Percentiles rank a stretch among this genome's conserved stretches.
These are phyloP conservation scores for Triticum dicoccoides DNA, from an alignment of 176 grass and related monocot genomes.

Conservation along the genomic window DNA sequence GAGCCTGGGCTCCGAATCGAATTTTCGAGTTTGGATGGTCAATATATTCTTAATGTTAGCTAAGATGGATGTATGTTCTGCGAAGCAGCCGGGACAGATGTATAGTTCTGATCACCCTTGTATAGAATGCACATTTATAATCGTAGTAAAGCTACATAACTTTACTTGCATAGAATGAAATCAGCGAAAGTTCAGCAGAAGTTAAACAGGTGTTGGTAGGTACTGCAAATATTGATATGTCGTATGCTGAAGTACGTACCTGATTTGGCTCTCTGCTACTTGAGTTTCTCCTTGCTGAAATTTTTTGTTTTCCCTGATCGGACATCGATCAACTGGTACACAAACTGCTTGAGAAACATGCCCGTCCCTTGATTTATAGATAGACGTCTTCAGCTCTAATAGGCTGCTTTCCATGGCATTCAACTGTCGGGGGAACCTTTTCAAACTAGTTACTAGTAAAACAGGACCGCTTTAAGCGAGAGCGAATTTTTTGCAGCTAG, in stretches of 20 bases:
- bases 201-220: not conserved
- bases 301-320: not conserved
- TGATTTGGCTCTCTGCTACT: not conserved
- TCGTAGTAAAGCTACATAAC: not conserved
- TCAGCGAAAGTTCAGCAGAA: not conserved
- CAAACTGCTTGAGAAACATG: not conserved
- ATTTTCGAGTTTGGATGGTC: not conserved
- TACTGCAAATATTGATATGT: not conserved
- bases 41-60: not conserved
- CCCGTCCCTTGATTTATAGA: not conserved
- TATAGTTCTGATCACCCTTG: not conserved
- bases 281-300: not conserved
- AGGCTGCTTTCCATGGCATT: not conserved
- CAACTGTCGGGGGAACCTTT: not conserved
- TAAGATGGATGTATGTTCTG: not conserved
- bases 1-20: too few relatives aligned
- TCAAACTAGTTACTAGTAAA: not conserved
- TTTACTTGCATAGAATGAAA: not conserved
- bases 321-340: not conserved
- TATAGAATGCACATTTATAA: not conserved
- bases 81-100: not conserved
- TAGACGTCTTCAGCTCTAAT: not conserved
- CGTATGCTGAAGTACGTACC: not conserved
- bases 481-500: not conserved
- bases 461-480: not conserved